These are phyloP conservation scores for Beverwykella pulmonaria DNA, from an alignment of 495 filamentous ascomycete species.

Conservation along the genomic window DNA sequence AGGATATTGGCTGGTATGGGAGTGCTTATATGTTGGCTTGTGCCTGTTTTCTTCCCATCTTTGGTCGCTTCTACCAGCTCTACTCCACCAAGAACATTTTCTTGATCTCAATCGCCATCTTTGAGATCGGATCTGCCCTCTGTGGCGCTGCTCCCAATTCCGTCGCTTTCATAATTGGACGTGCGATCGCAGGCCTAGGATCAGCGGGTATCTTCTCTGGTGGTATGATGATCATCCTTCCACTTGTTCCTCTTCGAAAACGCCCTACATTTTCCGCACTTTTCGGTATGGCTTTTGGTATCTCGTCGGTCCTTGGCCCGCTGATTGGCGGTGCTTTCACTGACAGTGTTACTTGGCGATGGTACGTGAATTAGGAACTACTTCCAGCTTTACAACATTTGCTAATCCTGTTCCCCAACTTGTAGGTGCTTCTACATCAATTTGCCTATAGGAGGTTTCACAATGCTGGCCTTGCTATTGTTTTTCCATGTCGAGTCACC, in stretches of 20 bases:
- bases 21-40: constrained; percentile 70
- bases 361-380: too few relatives aligned
- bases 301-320: constrained; percentile 19
- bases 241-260: constrained; percentile 27
- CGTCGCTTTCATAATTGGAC: constrained; percentile 34
- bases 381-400: too few relatives aligned
- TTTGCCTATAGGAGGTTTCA: constrained; percentile 42
- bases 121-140: constrained; percentile 32
- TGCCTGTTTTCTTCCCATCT: constrained; percentile 45
- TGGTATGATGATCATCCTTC: constrained; percentile 26
- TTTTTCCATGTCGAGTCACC: constrained; percentile 17
- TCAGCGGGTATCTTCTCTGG: constrained; percentile 37
- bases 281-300: constrained; percentile 38
- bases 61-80: constrained; percentile 46
- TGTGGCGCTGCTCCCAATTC: constrained; percentile 36
- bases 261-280: constrained; percentile 25
- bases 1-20: constrained; percentile 81
- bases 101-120: constrained; percentile 31
- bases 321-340: constrained; percentile 19
- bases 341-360: constrained; percentile 24
- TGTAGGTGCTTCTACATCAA: constrained; percentile 48
- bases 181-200: constrained; percentile 40
- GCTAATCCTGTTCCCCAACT: neutral
- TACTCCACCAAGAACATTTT: constrained; percentile 45
- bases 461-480: neutral